Evolutionary conservation across 2,329 filamentous ascomycete genomes (phyloP).

Genomic region (Diaporthe sp.): DNA sequence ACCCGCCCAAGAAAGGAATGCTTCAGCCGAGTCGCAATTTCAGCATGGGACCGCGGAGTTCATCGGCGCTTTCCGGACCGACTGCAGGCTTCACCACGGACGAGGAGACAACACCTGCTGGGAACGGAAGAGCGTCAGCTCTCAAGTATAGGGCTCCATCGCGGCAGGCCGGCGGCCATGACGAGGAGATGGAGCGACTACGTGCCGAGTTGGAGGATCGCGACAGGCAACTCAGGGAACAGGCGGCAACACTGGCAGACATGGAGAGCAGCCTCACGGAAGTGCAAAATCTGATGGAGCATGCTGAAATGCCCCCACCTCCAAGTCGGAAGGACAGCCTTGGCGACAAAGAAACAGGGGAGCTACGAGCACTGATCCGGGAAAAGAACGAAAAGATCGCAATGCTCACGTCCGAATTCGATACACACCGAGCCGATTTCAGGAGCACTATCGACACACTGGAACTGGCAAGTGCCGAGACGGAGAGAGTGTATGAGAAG

Average conservation of each 20-base stretch:
- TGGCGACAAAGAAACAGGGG: conserved; percentile 80
- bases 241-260: conserved; percentile 84
- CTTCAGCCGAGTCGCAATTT: conserved; percentile 63
- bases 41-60: conserved; percentile 70
- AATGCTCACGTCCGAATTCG: conserved; percentile 93
- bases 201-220: conserved; percentile 83
- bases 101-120: conserved; percentile 69
- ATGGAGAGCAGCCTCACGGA: conserved; percentile 93
- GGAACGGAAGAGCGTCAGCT: conserved; percentile 66
- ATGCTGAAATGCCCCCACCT: conserved; percentile 57
- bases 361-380: conserved; percentile 84
- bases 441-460: conserved; percentile 96
- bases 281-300: conserved; percentile 77
- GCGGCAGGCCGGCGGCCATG: conserved; percentile 64
- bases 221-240: conserved; percentile 89
- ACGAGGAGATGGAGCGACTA: conserved; percentile 81
- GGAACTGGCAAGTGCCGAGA: conserved; percentile 95
- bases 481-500: conserved; percentile 94
- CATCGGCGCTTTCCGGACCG: conserved; percentile 68
- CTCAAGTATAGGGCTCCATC: conserved; percentile 67
- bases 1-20: conserved; percentile 69
- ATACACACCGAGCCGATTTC: conserved; percentile 94
- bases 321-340: conserved; percentile 61
- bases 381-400: conserved; percentile 99
- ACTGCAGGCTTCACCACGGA: conserved; percentile 64